Evolutionary conservation across 345 rosid genomes (phyloP).

Genomic region (Sisymbrium altissimum): DNA sequence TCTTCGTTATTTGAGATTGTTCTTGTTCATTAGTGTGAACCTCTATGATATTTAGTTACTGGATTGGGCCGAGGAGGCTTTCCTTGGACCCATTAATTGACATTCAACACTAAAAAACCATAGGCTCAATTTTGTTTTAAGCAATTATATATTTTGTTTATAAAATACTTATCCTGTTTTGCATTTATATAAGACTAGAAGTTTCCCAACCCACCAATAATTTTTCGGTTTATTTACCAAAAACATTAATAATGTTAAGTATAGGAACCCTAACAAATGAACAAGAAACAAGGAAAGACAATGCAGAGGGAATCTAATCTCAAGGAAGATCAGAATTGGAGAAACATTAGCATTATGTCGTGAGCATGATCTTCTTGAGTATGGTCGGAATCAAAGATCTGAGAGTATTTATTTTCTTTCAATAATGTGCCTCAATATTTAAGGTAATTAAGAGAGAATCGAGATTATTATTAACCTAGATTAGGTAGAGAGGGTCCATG

Average conservation of each 20-base stretch:
- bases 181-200: not conserved
- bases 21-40: too few relatives aligned
- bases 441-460: conserved; percentile 18
- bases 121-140: too few relatives aligned
- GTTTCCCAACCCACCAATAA: not conserved
- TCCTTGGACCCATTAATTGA: not conserved
- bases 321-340: conserved; percentile 18
- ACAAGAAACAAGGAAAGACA: conserved; percentile 24
- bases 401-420: conserved; percentile 4
- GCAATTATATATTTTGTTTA: not conserved
- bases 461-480: conserved; percentile 10
- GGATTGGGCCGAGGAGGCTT: conserved; percentile 6
- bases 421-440: not conserved
- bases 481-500: conserved; percentile 36
- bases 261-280: conserved; percentile 15
- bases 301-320: conserved; percentile 24
- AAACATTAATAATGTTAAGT: not conserved
- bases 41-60: not conserved
- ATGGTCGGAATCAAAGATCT: conserved; percentile 31
- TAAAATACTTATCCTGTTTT: not conserved
- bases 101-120: not conserved
- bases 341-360: conserved; percentile 30
- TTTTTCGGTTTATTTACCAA: not conserved
- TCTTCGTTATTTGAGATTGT: not conserved
- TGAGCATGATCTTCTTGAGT: conserved; percentile 20